phyloP scores from a whole-genome alignment of 768 basidiomycete genomes.

The Boletus reticulatus region DNA sequence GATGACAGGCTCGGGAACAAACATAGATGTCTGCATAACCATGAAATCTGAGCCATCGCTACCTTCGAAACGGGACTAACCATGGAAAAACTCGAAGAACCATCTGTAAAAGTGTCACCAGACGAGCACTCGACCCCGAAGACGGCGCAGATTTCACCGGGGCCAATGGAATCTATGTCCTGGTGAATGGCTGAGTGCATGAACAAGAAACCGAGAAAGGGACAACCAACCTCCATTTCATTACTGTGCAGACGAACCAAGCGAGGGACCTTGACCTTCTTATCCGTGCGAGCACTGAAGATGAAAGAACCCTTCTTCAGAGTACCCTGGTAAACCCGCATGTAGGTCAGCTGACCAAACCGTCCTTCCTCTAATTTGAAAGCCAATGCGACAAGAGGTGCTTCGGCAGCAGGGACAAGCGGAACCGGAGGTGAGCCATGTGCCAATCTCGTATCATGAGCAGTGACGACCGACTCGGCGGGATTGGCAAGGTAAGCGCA shows the following conservation, averaged over 20 bases:
- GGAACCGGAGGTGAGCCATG: slow-evolving; percentile 65
- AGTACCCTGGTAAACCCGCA: slow-evolving; percentile 96
- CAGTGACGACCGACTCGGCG: slow-evolving; percentile 70
- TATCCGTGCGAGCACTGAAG: slow-evolving; percentile 91
- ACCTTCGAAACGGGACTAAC: slow-evolving; percentile 40
- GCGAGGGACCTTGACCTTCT: slow-evolving; percentile 95
- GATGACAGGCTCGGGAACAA: slow-evolving; percentile 97
- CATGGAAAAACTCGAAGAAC: slow-evolving; percentile 89
- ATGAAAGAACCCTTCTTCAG: slow-evolving; percentile 84
- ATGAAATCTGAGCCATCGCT: slow-evolving; percentile 2
- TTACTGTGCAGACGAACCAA: slow-evolving; percentile 98
- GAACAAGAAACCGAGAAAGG: not conserved
- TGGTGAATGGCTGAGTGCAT: slow-evolving; percentile 25
- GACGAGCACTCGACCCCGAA: slow-evolving; percentile 98
- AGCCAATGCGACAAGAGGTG: slow-evolving; percentile 89
- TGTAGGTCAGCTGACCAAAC: slow-evolving; percentile 97
- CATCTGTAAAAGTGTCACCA: slow-evolving; percentile 97
- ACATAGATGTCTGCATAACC: slow-evolving; percentile 84
- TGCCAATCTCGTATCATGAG: slow-evolving; percentile 78
- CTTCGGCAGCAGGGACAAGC: slow-evolving; percentile 78
- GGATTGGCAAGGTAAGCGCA: slow-evolving; percentile 95
- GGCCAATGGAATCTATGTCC: slow-evolving; percentile 92
- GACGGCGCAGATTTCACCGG: slow-evolving; percentile 98
- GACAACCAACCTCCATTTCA: slow-evolving; percentile 86
- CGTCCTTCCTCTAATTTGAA: slow-evolving; percentile 99